Evolutionary conservation across 2,329 filamentous ascomycete species (phyloP), one percentile per base, ranked within the genome.

Genomic region (Ascochyta clinopodiicola): DNA sequence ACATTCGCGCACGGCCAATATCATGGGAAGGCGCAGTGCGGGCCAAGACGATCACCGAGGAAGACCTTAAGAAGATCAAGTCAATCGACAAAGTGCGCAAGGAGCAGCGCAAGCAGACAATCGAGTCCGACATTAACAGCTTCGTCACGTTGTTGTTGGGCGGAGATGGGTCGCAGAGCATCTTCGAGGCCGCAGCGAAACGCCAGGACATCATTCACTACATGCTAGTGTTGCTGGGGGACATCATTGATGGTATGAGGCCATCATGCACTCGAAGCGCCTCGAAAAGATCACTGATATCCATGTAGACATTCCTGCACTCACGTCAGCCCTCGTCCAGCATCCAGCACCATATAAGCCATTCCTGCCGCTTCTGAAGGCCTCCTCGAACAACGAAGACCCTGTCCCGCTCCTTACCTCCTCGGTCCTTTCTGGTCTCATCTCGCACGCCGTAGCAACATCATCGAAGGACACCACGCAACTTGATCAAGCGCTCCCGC

Each of bases 11-110:
- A 73, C 87, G 95, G 66, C 93, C 93, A 63, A 96, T 99, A 79
- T 93, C 94, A 55, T 99, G 95, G 95, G 94, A 98, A 78, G 94
- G 94, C 70, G 93, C 94, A 70, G 92, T 96, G 65, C 87, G 95
- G 77, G 92, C 92, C 68, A 92, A 93, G 77, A 95, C 92, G 72
- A 90, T 99, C 78, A 96, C 91, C 55, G 94, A 98, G 67, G 88
- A 90, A 66, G 94, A 99, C 78, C 86, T 97, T 68, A 91, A 90
- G 81, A 94, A 93, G 84, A 96, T 99, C 80, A 93, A 93, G 78
- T 91, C 93, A 59, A 91, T 98, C 68, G 95, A 98, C 78, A 98
- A 97, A 80, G 91, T 95, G 64, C 90, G 92, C 77, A 95, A 92
- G 77, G 95, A 98, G 66, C 90, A 92, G 78, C 87, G 93, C 72